A percentile compares a stretch with the other conserved stretches of the same genome.
Evolutionary conservation across 179 eudicot species (phyloP).

Genomic region (Patellifolia procumbens): DNA sequence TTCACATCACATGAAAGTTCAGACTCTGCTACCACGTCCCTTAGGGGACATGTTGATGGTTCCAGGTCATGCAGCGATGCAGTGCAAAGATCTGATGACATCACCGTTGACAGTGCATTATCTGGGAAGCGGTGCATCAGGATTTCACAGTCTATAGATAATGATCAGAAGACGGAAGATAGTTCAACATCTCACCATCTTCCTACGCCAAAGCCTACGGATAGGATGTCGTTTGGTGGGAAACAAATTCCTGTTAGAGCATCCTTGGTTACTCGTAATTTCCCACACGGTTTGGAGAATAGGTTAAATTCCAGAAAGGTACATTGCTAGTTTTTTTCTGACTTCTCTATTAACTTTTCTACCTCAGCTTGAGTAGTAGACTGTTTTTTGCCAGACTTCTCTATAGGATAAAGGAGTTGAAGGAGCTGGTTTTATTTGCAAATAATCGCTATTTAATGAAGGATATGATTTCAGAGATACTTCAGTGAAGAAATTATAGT

Average conservation of each 20-base stretch:
- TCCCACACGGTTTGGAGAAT: conserved; percentile 55
- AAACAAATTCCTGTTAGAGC: conserved; percentile 82
- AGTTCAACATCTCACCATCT: conserved; percentile 72
- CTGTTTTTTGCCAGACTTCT: background rate
- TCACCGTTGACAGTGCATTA: conserved; percentile 80
- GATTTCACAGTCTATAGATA: conserved; percentile 59
- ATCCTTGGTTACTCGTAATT: conserved; percentile 42
- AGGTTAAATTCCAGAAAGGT: conserved; percentile 54
- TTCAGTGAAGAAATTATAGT: too few species aligned
- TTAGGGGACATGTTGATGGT: conserved; percentile 63
- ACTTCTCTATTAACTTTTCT: background rate
- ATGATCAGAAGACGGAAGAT: conserved; percentile 78
- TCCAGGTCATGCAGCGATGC: conserved; percentile 80
- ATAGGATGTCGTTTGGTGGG: conserved; percentile 66
- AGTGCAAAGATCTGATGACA: conserved; percentile 81
- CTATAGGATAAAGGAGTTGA: too few species aligned
- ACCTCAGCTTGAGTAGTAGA: background rate
- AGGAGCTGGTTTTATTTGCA: too few species aligned
- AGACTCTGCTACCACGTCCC: conserved; percentile 92
- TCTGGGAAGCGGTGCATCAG: conserved; percentile 66
- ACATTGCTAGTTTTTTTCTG: conserved; percentile 2
- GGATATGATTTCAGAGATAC: too few species aligned
- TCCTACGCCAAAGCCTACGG: conserved; percentile 57
- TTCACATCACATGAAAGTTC: conserved; percentile 75
- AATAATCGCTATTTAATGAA: too few species aligned